These are phyloP conservation scores for Rhynchosporium agropyri DNA, from an alignment of 2,329 filamentous ascomycete genomes.

Conservation along the genomic window DNA sequence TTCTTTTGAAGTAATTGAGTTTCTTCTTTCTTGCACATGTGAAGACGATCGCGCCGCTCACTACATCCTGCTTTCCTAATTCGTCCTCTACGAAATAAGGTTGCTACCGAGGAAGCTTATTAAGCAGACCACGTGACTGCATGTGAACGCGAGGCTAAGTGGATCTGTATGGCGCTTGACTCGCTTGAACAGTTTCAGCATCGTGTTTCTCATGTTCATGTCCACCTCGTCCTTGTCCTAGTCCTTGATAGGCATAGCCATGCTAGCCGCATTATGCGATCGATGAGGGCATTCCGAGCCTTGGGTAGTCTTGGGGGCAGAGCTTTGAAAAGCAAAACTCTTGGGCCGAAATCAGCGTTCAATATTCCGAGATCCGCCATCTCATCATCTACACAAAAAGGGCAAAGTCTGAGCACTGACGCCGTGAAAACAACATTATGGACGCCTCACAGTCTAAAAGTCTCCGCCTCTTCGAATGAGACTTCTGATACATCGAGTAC, in stretches of 20 bases:
- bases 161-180: not conserved
- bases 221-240: too few relatives aligned
- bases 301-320: constrained; percentile 11
- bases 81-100: too few relatives aligned
- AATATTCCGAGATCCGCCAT: not conserved
- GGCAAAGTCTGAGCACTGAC: constrained; percentile 18
- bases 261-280: not conserved
- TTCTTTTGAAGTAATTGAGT: too few relatives aligned
- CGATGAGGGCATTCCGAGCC: constrained; percentile 26
- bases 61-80: too few relatives aligned
- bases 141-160: not conserved
- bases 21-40: too few relatives aligned
- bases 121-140: constrained; percentile 7
- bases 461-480: constrained; percentile 8
- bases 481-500: not conserved
- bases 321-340: constrained; percentile 9
- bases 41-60: too few relatives aligned
- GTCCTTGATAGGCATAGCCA: not conserved
- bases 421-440: constrained; percentile 23
- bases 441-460: constrained; percentile 25
- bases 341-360: not conserved
- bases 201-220: not conserved
- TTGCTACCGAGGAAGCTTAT: too few relatives aligned
- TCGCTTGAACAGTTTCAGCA: not conserved
- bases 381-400: constrained; percentile 1